Percentiles rank a stretch among this genome's conserved stretches.
Conservation (phyloP, 2,329 filamentous ascomycete genomes). For the Trichoderma koningiopsis region DNA sequence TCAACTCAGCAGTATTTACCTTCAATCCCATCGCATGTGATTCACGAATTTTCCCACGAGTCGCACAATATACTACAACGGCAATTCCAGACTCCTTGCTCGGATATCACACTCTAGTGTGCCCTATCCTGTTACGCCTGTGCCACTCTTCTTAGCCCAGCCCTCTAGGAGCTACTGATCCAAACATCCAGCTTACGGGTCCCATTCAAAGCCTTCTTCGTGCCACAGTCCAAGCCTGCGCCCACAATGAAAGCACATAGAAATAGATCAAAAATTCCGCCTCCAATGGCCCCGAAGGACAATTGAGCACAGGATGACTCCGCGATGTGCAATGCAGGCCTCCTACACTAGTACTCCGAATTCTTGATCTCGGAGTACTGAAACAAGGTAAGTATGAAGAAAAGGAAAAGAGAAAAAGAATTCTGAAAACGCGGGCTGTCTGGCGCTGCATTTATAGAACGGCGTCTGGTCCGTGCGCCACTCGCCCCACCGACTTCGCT, state of each 20-base stretch:
- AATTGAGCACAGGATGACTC: conserved; percentile 51
- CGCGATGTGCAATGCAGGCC: conserved; percentile 58
- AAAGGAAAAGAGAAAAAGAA: conserved; percentile 36
- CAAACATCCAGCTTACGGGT: neutral
- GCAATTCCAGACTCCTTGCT: neutral
- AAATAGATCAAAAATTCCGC: conserved; percentile 52
- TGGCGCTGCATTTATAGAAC: conserved; percentile 31
- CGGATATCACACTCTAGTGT: neutral
- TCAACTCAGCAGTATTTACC: neutral
- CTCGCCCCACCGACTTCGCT: neutral
- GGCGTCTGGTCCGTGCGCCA: conserved; percentile 30
- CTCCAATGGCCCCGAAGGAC: conserved; percentile 55
- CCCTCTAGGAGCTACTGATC: neutral
- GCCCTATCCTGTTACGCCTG: neutral
- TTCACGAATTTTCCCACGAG: neutral
- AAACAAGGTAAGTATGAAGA: conserved; percentile 57
- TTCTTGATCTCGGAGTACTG: conserved; percentile 48
- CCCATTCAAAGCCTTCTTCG: conserved; percentile 44
- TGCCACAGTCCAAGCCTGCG: conserved; percentile 42
- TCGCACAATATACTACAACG: neutral
- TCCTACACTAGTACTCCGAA: conserved; percentile 44
- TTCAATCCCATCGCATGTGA: neutral
- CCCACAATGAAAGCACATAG: conserved; percentile 48
- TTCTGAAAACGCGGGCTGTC: conserved; percentile 22
- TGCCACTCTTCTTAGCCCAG: neutral